Evolutionary conservation across 2,329 filamentous ascomycete genomes (phyloP).

Genomic region (Neurospora crassa): DNA sequence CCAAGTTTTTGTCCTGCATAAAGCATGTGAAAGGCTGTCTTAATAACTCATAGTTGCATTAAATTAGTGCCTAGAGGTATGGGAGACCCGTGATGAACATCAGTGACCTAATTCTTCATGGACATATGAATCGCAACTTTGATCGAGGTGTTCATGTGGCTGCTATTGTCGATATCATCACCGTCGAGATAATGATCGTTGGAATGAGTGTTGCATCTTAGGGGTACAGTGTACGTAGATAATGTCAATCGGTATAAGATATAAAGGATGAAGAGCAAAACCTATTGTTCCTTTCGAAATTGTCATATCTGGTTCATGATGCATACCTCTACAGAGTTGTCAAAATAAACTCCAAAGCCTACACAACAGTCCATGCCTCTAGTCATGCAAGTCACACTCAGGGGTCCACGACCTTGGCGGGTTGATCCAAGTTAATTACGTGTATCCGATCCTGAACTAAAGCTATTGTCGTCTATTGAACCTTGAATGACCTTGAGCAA

Average conservation of each 20-base stretch:
- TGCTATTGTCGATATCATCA: neutral
- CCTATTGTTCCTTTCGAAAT: neutral
- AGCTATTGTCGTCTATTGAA: neutral
- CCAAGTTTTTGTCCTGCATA: neutral
- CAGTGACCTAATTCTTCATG: neutral
- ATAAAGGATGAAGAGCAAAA: neutral
- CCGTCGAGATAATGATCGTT: neutral
- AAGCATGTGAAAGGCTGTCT: neutral
- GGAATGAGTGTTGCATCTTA: neutral
- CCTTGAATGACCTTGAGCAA: neutral
- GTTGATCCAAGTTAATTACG: neutral
- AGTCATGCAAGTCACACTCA: neutral
- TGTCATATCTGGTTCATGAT: neutral
- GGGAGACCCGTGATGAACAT: neutral
- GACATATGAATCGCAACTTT: neutral
- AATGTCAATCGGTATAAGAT: neutral
- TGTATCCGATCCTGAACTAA: neutral
- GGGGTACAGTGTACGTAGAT: neutral
- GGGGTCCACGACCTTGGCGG: neutral
- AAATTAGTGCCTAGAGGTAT: too few relatives aligned
- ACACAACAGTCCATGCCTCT: neutral
- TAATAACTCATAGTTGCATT: neutral
- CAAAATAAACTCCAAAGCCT: neutral
- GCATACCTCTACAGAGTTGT: neutral
- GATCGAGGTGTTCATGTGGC: neutral